Percentiles rank a stretch among this genome's conserved stretches.
phyloP scores from a whole-genome alignment of 164 flowering plant genomes.

The Saururus chinensis region DNA sequence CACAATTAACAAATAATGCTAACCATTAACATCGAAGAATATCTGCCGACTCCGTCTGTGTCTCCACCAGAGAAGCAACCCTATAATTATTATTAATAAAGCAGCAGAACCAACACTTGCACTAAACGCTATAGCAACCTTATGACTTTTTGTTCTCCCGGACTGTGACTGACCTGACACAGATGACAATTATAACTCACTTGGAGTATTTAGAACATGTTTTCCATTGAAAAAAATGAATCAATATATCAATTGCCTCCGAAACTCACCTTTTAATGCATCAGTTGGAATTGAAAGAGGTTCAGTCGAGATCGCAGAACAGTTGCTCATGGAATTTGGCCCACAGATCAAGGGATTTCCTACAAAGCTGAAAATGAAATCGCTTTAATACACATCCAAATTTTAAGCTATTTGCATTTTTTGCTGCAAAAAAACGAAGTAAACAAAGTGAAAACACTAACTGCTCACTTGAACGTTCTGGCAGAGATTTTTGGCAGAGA shows the following conservation, averaged over 20 bases:
- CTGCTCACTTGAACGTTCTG: constrained; percentile 73
- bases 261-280: constrained; percentile 37
- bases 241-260: not conserved
- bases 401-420: not conserved
- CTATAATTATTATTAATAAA: constrained; percentile 27
- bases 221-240: not conserved
- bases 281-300: constrained; percentile 71
- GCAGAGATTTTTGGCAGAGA: constrained; percentile 79
- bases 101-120: constrained; percentile 57
- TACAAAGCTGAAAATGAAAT: constrained; percentile 36
- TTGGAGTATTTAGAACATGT: not conserved
- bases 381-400: not conserved
- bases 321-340: constrained; percentile 38
- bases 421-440: not conserved
- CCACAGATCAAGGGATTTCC: constrained; percentile 89
- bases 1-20: constrained; percentile 7
- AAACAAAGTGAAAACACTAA: not conserved
- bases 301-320: constrained; percentile 65
- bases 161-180: constrained; percentile 36
- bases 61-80: constrained; percentile 71
- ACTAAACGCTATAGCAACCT: constrained; percentile 44
- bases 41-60: constrained; percentile 63
- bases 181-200: constrained; percentile 4
- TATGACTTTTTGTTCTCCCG: constrained; percentile 29
- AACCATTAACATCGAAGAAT: constrained; percentile 91